These are phyloP conservation scores for Ormosia semicastrata DNA, from an alignment of 306 rosid genomes.

Conservation along the genomic window DNA sequence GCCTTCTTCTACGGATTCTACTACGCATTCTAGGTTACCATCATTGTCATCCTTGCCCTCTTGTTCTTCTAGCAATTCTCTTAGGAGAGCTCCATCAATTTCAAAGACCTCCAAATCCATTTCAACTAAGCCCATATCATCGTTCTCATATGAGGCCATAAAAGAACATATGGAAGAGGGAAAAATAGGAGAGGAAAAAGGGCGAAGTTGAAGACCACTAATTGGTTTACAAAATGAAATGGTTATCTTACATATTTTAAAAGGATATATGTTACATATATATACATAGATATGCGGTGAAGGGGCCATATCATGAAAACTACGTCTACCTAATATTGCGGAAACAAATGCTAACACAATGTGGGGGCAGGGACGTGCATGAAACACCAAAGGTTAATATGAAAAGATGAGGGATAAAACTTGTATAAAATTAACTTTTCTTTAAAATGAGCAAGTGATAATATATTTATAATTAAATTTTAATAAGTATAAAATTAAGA, in stretches of 20 bases:
- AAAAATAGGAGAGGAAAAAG: not conserved
- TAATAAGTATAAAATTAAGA: no score
- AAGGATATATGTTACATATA: not conserved
- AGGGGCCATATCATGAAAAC: constrained; percentile 39
- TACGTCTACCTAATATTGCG: constrained; percentile 48
- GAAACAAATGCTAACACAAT: constrained; percentile 34
- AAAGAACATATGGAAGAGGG: not conserved
- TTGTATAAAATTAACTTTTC: no score
- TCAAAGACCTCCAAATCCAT: constrained; percentile 59
- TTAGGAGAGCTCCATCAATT: constrained; percentile 55
- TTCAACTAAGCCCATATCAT: constrained; percentile 31
- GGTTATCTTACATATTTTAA: constrained; percentile 1
- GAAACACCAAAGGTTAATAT: constrained; percentile 13
- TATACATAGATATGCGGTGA: constrained; percentile 24
- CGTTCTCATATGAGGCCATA: constrained; percentile 43
- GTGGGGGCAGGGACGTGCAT: constrained; percentile 13
- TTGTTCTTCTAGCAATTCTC: constrained; percentile 54
- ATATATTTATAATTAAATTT: no score
- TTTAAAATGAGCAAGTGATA: no score
- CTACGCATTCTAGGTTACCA: not conserved
- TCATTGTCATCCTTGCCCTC: constrained; percentile 22
- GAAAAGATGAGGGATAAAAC: not conserved
- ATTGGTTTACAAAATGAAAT: not conserved
- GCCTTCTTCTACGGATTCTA: not conserved
- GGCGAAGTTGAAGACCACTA: constrained; percentile 1